Base-by-base conservation (phyloP, 306 rosid genomes). In the Quillaja saponaria region DNA sequence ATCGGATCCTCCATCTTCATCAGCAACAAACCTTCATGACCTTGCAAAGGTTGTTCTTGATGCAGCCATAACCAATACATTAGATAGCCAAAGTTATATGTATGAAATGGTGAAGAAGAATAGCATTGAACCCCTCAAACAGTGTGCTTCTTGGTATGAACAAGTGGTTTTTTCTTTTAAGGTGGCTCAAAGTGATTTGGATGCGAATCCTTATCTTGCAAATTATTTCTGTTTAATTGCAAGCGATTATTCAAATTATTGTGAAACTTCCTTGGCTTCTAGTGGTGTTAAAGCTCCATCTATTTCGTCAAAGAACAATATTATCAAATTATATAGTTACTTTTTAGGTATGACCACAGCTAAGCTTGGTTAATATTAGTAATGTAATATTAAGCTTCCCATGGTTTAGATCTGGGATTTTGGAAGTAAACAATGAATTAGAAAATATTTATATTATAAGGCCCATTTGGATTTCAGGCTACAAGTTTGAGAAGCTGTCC, bases 151-250 rank as follows among this genome's bases (percentile, higher is more conserved):
- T 13, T 10, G 33, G 0, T 77, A 71, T 20, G 49, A 49, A 7
- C 49, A 3, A 0, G 64, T 49, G 10, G 67, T 61, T 53, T 19
- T 0, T 3, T 56, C 73, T 0, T 76, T 82, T 60, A 49, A 2
- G 3, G 41, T 69, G 14, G 42, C 77, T 0, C 13, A 39, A 1
- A 1, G 0, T 0, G 85, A 71, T 48, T 4, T 83, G 1, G 12
- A 10, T 0, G 69, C 54, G 0, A 79, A 77, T 48, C n/a, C 63
- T 7, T 0, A 11, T 6, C 46, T 59, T 6, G 76, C 85, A 2
- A 79, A 58, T 9, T 79, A 76, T n/a, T n/a, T n/a, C n/a, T 13
- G 80, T 73, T n/a, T 19, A 2, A 28, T 52, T 25, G 78, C 80
- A 0, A 50, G 44, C 4, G 80, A 64, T n/a, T 40, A 38, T 4